A percentile compares a stretch with the other conserved stretches of the same genome.
These are phyloP conservation scores for Trichoderma sp. DNA, from an alignment of 2,329 filamentous ascomycete genomes.

Conservation along the genomic window DNA sequence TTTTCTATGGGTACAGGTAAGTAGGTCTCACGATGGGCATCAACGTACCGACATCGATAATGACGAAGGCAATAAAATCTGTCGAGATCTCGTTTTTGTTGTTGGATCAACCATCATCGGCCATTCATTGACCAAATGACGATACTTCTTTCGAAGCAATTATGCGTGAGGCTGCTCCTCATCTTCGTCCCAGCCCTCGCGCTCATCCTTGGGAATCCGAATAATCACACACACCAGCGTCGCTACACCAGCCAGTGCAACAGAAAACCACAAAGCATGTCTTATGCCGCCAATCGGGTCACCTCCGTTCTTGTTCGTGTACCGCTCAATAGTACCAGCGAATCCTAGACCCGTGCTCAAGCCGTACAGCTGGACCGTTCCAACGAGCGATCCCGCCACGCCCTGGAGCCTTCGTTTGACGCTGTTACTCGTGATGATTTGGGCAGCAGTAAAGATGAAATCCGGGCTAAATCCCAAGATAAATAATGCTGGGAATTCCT, in stretches of 20 bases:
- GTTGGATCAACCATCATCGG: not conserved
- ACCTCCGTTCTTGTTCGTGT: not conserved
- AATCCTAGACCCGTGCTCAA: slow-evolving; percentile 2
- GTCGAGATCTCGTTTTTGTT: not conserved
- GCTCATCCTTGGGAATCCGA: slow-evolving; percentile 8
- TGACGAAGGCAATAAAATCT: too few relatives aligned
- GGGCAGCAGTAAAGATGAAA: slow-evolving; percentile 2
- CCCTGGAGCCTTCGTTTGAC: not conserved
- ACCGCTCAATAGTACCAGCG: slow-evolving; percentile 1
- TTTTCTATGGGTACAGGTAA: too few relatives aligned
- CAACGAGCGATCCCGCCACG: not conserved
- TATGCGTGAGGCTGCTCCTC: not conserved
- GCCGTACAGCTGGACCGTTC: slow-evolving; percentile 9
- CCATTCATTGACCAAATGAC: not conserved
- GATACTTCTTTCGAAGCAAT: not conserved
- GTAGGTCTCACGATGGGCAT: too few relatives aligned
- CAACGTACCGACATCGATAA: too few relatives aligned
- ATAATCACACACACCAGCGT: not conserved
- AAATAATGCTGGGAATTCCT: not conserved
- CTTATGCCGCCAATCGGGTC: not conserved
- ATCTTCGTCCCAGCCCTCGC: slow-evolving; percentile 10
- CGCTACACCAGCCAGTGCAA: not conserved
- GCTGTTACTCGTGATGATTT: slow-evolving; percentile 3
- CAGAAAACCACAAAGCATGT: slow-evolving; percentile 2
- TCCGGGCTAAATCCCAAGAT: not conserved